Base-by-base conservation (phyloP, 371 early-diverging fungal species). In the Syncephalastrum contaminatum region DNA sequence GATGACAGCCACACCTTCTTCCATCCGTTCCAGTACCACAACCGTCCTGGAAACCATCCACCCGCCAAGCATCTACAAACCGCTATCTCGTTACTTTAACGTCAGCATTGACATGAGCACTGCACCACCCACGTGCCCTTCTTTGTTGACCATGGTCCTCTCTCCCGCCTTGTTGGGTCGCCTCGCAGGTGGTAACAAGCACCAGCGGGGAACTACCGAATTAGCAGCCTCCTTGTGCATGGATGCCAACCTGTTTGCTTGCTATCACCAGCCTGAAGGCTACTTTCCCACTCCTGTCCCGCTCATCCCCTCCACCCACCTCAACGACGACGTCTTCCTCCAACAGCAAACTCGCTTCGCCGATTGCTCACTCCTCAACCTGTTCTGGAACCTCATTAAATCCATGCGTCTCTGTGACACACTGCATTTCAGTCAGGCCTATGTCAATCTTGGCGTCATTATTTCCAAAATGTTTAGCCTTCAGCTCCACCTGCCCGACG, bases 361-460 rank as follows among this genome's bases (percentile, higher is more conserved):
- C 22, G 56, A 59, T 15, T 59, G 56, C 40, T 56, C 21, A 18
- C 20, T 59, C 7, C 41, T 60, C 15, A 64, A 59, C 30, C 36
- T 64, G 19, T 64, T 50, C 22, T 56, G 56, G 53, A 64, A 59
- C 16, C 40, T 64, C 18, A 25, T 64, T 18, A 64, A 59, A 30
- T 59, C 64, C 3, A 53, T 54, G 13, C 54, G 47, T n/a, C 25
- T 64, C 4, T n/a, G 59, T 7, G 64, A 64, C 14, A 43, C 55
- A 7, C 44, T 46, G 3, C 46, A 56, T 6, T 64, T 53, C 36
- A 64, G 50, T 36, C 64, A 64, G 42, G 64, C 64, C 1, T 64
- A 59, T 43, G 60, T 64, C 27, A 59, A 59, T 41, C 50, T 56
- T 30, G 64, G 64, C 27, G 48, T 56, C 13, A 59, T 53, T 15